Evolutionary conservation across 2,329 filamentous ascomycete species (phyloP), one percentile per base, ranked within the genome.

Genomic region (Alternaria burnsii): DNA sequence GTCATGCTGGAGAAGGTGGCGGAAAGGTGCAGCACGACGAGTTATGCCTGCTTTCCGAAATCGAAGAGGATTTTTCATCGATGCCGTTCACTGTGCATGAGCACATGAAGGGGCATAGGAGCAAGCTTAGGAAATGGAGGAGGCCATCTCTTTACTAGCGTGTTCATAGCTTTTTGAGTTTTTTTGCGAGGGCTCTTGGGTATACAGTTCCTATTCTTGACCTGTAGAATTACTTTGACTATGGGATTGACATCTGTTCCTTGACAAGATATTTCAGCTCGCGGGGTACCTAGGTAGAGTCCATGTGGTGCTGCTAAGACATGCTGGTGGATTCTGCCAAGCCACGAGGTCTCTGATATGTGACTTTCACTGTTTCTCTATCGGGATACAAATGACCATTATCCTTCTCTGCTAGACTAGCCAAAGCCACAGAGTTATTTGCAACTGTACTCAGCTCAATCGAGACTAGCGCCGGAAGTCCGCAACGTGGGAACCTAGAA

Each of bases 381-480:
- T 9, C 14, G 1, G 26, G 16, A 44, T 50, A 50, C 32, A 50
- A 50, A 38, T 18, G 0, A 30, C 28, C 16, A 48, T 24, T 9
- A 36, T 32, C 16, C 46, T 24, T 22, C 18, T 18, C 32, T n/a
- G 20, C 32, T n/a, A 38, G 20, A 4, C 9, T 22, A 16, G 22
- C n/a, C 12, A 24, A 12, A 48, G 20, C 4, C 22, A 24, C 30
- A 36, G 24, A 14, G 32, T 36, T n/a, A 8, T 3, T 22, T 48
- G 32, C 57, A 51, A 59, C 40, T 43, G 58, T 50, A 41, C 34
- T 42, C n/a, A 6, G 7, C 51, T 41, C 3, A 59, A 59, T 57
- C 18, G 20, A 54, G 62, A 38, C 48, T 64, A 64, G 62, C 48
- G 62, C 62, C 63, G 63, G 63, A 63, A 56, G 57, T 66, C 63